phyloP scores from a whole-genome alignment of 495 filamentous ascomycete genomes.

The Penicillium flavigenum region DNA sequence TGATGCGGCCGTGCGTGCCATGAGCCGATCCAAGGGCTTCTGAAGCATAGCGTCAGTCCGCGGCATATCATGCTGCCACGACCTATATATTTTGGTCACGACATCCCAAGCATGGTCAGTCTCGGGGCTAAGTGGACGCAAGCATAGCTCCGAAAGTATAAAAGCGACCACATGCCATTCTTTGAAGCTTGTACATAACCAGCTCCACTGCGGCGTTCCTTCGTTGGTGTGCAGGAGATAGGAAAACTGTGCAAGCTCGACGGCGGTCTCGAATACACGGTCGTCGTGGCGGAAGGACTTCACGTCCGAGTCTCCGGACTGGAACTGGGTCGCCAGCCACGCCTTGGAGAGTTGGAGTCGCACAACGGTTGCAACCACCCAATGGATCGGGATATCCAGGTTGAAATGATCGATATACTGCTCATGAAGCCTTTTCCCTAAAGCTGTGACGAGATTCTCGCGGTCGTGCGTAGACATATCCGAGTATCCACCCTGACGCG shows the following conservation, averaged over 20 bases:
- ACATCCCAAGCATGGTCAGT: constrained; percentile 74
- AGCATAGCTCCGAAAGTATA: constrained; percentile 64
- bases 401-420: constrained; percentile 60
- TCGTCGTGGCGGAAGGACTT: constrained; percentile 39
- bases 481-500: neutral
- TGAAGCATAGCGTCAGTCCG: constrained; percentile 58
- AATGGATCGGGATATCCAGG: constrained; percentile 60
- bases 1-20: constrained; percentile 14
- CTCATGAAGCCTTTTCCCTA: constrained; percentile 49
- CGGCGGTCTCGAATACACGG: constrained; percentile 61
- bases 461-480: constrained; percentile 1
- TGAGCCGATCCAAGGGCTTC: constrained; percentile 57
- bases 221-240: constrained; percentile 59
- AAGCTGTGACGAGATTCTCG: constrained; percentile 1
- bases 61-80: constrained; percentile 44
- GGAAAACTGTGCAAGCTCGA: constrained; percentile 60
- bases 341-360: constrained; percentile 64
- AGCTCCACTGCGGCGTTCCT: constrained; percentile 64
- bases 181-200: constrained; percentile 77
- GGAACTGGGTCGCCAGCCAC: constrained; percentile 54
- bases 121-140: constrained; percentile 55
- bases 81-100: constrained; percentile 55
- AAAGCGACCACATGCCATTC: constrained; percentile 75
- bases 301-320: constrained; percentile 36
- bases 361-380: constrained; percentile 65